Percentiles rank a stretch among this genome's conserved stretches.
Evolutionary conservation across 2,329 filamentous ascomycete species (phyloP).

Genomic region (Fusarium tupiense): DNA sequence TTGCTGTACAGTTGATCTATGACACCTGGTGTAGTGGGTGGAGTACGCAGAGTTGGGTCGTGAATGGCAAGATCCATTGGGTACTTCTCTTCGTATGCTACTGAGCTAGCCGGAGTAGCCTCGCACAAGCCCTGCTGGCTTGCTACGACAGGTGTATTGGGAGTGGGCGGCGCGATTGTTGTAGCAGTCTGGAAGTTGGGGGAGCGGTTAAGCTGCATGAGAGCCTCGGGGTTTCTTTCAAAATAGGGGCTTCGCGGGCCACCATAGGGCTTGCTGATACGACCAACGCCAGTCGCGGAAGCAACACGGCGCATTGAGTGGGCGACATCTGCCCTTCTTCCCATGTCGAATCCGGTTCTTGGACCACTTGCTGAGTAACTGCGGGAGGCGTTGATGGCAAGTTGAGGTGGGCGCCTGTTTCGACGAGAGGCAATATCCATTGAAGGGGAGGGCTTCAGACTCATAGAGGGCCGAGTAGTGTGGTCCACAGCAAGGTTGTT

Average conservation of each 20-base stretch:
- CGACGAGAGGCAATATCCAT: slow-evolving; percentile 65
- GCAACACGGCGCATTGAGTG: slow-evolving; percentile 64
- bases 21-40: slow-evolving; percentile 63
- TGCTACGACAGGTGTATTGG: slow-evolving; percentile 58
- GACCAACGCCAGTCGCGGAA: slow-evolving; percentile 57
- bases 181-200: slow-evolving; percentile 52
- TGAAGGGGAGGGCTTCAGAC: slow-evolving; percentile 60
- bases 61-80: slow-evolving; percentile 46
- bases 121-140: slow-evolving; percentile 53
- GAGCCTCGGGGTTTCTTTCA: slow-evolving; percentile 57
- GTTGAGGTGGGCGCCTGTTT: slow-evolving; percentile 55
- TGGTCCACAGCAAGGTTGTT: slow-evolving; percentile 27
- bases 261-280: slow-evolving; percentile 46
- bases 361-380: slow-evolving; percentile 55
- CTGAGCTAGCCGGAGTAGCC: slow-evolving; percentile 49
- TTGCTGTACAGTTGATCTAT: slow-evolving; percentile 53
- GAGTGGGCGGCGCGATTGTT: slow-evolving; percentile 59
- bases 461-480: slow-evolving; percentile 33
- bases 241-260: slow-evolving; percentile 52
- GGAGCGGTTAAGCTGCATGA: slow-evolving; percentile 56
- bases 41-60: slow-evolving; percentile 61
- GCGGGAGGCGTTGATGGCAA: slow-evolving; percentile 58
- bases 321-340: slow-evolving; percentile 55
- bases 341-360: slow-evolving; percentile 59
- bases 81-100: slow-evolving; percentile 47